Percentiles rank a stretch among this genome's conserved stretches.
Evolutionary conservation across 192 early-diverging fungal species (phyloP).

Genomic region (Coemansia sp.): DNA sequence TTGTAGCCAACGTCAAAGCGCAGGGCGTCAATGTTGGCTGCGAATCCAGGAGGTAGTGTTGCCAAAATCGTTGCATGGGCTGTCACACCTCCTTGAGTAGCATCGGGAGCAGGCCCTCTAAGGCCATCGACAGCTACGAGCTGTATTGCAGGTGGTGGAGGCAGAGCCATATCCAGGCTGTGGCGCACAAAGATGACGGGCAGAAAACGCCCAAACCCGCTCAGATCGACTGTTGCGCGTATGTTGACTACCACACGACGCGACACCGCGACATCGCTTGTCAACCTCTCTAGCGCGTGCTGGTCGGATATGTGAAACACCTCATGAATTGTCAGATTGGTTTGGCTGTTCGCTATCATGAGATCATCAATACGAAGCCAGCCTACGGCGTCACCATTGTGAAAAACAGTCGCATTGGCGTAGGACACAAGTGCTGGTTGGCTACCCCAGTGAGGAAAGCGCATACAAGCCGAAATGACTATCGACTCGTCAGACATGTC

Average conservation of each 20-base stretch:
- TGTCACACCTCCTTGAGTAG: slow-evolving; percentile 17
- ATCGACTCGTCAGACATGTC: slow-evolving; percentile 31
- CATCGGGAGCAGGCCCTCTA: slow-evolving; percentile 23
- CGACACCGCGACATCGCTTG: slow-evolving; percentile 18
- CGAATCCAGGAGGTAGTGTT: slow-evolving; percentile 10
- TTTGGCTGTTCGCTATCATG: slow-evolving; percentile 10
- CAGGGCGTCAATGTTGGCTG: slow-evolving; percentile 32
- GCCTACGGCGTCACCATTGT: slow-evolving; percentile 27
- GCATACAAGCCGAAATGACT: slow-evolving; percentile 22
- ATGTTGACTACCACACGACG: slow-evolving; percentile 23
- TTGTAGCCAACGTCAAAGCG: slow-evolving; percentile 22
- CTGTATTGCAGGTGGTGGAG: slow-evolving; percentile 10
- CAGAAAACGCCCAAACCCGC: slow-evolving; percentile 39
- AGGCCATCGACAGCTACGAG: slow-evolving; percentile 17
- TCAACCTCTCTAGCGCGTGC: slow-evolving; percentile 30
- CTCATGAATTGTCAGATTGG: slow-evolving; percentile 22
- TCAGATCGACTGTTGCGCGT: slow-evolving; percentile 17
- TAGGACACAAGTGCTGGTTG: slow-evolving; percentile 18
- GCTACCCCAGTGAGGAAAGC: slow-evolving; percentile 25
- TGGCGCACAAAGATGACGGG: slow-evolving; percentile 22
- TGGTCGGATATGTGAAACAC: slow-evolving; percentile 33
- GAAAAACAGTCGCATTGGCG: slow-evolving; percentile 37
- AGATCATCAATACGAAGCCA: slow-evolving; percentile 30
- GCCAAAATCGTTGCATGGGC: slow-evolving; percentile 17
- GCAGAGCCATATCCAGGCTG: slow-evolving; percentile 24